A percentile compares a stretch with the other conserved stretches of the same genome.
phyloP scores from a whole-genome alignment of 164 flowering plant genomes.

The Liriodendron chinense region DNA sequence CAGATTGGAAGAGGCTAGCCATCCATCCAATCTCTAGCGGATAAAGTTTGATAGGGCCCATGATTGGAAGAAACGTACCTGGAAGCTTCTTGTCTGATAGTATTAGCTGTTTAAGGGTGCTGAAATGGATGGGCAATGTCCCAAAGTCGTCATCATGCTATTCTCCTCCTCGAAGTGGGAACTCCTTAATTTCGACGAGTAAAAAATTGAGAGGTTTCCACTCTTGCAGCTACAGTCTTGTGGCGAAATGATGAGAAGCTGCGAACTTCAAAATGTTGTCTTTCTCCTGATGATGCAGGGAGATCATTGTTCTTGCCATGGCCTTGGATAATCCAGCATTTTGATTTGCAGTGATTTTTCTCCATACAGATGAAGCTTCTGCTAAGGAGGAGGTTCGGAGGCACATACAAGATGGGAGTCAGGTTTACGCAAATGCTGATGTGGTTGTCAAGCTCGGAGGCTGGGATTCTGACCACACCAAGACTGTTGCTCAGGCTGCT shows the following conservation, averaged over 20 bases:
- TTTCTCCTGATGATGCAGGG: background rate
- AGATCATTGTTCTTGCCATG: background rate
- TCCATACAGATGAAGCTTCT: constrained; percentile 64
- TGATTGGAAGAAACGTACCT: too few species aligned
- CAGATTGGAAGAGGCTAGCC: too few species aligned
- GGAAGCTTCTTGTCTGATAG: constrained; percentile 83
- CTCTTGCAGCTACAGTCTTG: background rate
- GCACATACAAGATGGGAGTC: constrained; percentile 40
- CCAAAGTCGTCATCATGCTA: too few species aligned
- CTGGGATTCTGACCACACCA: constrained; percentile 60
- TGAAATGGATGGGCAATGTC: too few species aligned
- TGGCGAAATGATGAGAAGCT: background rate
- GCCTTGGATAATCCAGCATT: background rate
- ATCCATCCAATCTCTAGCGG: too few species aligned
- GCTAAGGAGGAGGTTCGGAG: constrained; percentile 73
- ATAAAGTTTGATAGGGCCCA: too few species aligned
- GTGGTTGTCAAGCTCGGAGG: constrained; percentile 83
- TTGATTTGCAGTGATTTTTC: background rate
- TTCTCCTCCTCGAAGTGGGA: too few species aligned
- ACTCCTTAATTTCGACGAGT: background rate
- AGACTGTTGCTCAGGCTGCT: constrained; percentile 75
- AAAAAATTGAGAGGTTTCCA: background rate
- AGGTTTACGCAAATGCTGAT: constrained; percentile 75
- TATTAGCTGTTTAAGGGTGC: constrained; percentile 75
- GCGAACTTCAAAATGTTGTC: background rate